Conservation (phyloP, 2,329 filamentous ascomycete species). For the Esteya vermicola region DNA sequence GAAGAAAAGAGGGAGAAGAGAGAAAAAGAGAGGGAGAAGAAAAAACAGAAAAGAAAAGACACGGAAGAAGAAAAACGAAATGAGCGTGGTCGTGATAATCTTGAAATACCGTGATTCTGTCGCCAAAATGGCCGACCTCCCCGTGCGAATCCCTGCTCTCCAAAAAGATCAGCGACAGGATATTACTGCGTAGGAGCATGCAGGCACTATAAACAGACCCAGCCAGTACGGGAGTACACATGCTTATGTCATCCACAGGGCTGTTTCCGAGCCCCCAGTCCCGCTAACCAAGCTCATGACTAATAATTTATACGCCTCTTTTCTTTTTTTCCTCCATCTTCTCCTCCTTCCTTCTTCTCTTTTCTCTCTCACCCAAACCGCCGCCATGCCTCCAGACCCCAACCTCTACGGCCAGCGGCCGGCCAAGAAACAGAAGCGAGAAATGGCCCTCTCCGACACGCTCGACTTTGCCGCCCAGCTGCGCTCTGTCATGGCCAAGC, state of each 20-base stretch:
- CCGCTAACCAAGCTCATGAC: too few relatives aligned
- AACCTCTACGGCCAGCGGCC: slow-evolving; percentile 65
- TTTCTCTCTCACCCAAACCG: background rate
- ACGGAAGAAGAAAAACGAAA: too few relatives aligned
- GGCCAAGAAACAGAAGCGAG: slow-evolving; percentile 53
- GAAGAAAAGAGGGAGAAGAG: background rate
- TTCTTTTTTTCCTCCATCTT: background rate
- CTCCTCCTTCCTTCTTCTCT: background rate
- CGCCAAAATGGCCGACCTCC: too few relatives aligned
- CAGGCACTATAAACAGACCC: too few relatives aligned
- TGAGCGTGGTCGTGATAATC: too few relatives aligned
- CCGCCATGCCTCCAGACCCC: slow-evolving; percentile 47
- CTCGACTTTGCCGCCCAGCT: slow-evolving; percentile 84
- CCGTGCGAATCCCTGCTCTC: too few relatives aligned
- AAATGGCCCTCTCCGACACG: slow-evolving; percentile 55
- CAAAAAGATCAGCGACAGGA: too few relatives aligned
- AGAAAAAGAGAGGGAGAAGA: background rate
- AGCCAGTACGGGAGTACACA: too few relatives aligned
- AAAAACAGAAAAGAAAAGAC: too few relatives aligned
- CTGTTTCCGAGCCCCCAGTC: too few relatives aligned
- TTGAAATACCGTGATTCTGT: too few relatives aligned
- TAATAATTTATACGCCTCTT: background rate
- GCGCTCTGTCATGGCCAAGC: slow-evolving; percentile 68
- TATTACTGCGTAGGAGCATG: too few relatives aligned
- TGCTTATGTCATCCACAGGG: background rate